These are phyloP conservation scores for Beauveria asiatica DNA, from an alignment of 2,329 filamentous ascomycete species.

Conservation along the genomic window DNA sequence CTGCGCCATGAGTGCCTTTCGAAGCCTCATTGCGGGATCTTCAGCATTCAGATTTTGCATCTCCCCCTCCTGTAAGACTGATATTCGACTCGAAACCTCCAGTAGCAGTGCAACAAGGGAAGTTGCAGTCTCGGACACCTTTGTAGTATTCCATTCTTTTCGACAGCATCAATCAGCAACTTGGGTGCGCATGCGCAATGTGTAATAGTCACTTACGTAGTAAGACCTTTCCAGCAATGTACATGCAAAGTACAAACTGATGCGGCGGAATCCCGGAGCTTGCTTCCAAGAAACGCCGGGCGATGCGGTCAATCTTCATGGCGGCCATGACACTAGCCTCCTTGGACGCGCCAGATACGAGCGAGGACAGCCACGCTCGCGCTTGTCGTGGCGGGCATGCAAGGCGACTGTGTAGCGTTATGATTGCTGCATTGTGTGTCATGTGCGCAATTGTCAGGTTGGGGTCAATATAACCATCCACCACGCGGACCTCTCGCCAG, in stretches of 20 bases:
- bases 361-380: conserved; percentile 18
- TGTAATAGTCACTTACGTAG: neutral
- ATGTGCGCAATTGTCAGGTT: conserved; percentile 35
- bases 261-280: conserved; percentile 22
- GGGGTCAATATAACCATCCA: conserved; percentile 35
- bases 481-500: conserved; percentile 32
- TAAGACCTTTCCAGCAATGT: conserved; percentile 26
- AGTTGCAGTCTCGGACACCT: conserved; percentile 22
- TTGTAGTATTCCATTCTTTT: conserved; percentile 19
- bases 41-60: neutral
- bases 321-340: conserved; percentile 33
- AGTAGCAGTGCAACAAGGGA: conserved; percentile 24
- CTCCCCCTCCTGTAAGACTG: conserved; percentile 21
- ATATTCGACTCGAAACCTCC: conserved; percentile 28
- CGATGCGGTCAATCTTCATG: conserved; percentile 29
- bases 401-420: conserved; percentile 32
- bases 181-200: neutral
- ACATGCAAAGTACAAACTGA: conserved; percentile 32
- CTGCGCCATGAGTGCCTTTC: conserved; percentile 17
- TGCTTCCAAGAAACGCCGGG: conserved; percentile 26
- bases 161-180: neutral
- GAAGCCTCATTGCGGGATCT: conserved; percentile 29
- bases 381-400: conserved; percentile 27
- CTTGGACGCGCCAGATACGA: conserved; percentile 30
- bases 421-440: conserved; percentile 34